Evolutionary conservation across 2,329 filamentous ascomycete species (phyloP), one percentile per base, ranked within the genome.

Genomic region (Pseudogymnoascus pannorum): DNA sequence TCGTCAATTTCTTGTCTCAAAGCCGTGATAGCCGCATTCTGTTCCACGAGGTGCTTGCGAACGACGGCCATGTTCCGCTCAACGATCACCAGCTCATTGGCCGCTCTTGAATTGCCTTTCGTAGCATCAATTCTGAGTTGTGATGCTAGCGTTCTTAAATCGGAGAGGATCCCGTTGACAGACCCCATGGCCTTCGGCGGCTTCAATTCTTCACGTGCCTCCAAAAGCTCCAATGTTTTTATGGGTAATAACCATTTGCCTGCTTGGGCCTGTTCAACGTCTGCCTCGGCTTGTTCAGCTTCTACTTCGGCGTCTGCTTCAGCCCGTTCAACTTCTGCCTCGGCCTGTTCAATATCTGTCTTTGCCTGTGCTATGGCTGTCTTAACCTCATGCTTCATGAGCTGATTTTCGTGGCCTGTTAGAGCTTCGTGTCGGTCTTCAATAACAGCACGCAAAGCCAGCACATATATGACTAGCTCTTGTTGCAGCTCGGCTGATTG

Each of bases 401-500:
- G 83, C 31, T 82, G 78, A 66, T 94, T 95, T n/a, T 79, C 79
- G 63, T 91, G 81, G 0, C 93, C 93, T 1, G 87, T 88, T 14
- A 97, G 79, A 26, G 86, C 84, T 65, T 88, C 85, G 65, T 88
- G 85, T 11, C 93, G 86, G 73, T 97, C 92, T 5, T 90, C 87
- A 61, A 94, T 82, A 57, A 88, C 80, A 0, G 88, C 85, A 63
- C 91, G 83, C 26, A 97, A 78, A 7, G 84, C 86, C 70, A 92
- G 86, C 62, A 96, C 88, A 69, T 95, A 96, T 5, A 89, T 89
- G 74, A 93, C 90, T 42, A 97, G 83, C 70, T 95, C 86, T 64
- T 97, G 93, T 74, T 97, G 93, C 51, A 87, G 82, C 72, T 90
- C 90, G 0, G 92, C 91, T 0, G 93, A 96, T 31, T 89, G 84